Percentiles rank a stretch among this genome's conserved stretches.
phyloP scores from a whole-genome alignment of 2,329 filamentous ascomycete species.

The Fusarium sp. region DNA sequence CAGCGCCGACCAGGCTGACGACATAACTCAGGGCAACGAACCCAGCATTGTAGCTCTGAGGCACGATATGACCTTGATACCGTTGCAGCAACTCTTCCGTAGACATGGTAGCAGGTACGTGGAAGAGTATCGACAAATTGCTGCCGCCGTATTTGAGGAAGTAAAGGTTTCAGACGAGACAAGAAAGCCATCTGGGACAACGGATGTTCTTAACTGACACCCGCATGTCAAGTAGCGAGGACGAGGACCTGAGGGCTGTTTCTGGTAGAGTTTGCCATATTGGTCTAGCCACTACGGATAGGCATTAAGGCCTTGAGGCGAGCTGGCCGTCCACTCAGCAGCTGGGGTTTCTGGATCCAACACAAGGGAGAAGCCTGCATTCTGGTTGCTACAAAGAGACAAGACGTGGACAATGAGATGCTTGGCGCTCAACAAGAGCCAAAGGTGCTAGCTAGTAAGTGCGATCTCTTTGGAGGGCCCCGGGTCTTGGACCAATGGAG shows the following conservation, averaged over 20 bases:
- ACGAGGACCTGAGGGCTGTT: background rate
- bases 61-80: slow-evolving; percentile 58
- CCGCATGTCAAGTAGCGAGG: slow-evolving; percentile 2
- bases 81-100: slow-evolving; percentile 47
- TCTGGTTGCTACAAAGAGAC: slow-evolving; percentile 20
- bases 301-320: slow-evolving; percentile 3
- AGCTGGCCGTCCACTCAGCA: slow-evolving; percentile 14
- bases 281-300: slow-evolving; percentile 8
- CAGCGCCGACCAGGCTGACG: slow-evolving; percentile 80
- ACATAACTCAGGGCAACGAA: slow-evolving; percentile 78
- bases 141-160: slow-evolving; percentile 15
- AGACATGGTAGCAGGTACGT: slow-evolving; percentile 32
- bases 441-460: slow-evolving; percentile 9
- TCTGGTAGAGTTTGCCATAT: slow-evolving; percentile 30
- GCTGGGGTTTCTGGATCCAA: slow-evolving; percentile 11
- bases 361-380: slow-evolving; percentile 25
- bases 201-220: slow-evolving; percentile 33
- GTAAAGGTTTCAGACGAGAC: background rate
- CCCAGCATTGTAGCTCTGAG: slow-evolving; percentile 62
- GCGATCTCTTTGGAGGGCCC: slow-evolving; percentile 12
- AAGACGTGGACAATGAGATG: slow-evolving; percentile 13
- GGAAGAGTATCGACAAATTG: slow-evolving; percentile 19
- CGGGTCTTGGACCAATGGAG: slow-evolving; percentile 20
- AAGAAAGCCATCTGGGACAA: slow-evolving; percentile 12
- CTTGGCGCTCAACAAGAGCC: slow-evolving; percentile 16